phyloP scores from a whole-genome alignment of 169 alveolate species.

The Amoebophrya sp. region DNA sequence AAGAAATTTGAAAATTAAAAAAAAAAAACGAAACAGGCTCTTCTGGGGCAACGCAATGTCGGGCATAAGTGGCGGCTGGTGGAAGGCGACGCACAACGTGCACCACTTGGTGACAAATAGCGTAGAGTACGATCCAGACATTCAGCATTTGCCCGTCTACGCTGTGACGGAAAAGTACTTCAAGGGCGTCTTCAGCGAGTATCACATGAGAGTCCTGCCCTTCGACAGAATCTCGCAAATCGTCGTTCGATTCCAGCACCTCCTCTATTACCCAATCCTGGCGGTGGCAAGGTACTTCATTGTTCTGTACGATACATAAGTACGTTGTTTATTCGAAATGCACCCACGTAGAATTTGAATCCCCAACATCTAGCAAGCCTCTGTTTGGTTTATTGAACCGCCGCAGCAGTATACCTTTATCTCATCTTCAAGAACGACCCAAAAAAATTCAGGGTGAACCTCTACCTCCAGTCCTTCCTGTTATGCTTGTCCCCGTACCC shows the following conservation, averaged over 20 bases:
- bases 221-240: background rate
- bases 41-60: slow-evolving; percentile 11
- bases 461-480: slow-evolving; percentile 3
- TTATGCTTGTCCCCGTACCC: background rate
- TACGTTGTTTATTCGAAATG: no score
- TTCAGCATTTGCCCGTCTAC: slow-evolving; percentile 17
- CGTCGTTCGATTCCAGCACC: background rate
- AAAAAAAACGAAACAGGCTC: background rate
- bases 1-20: no score
- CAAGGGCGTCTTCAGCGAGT: background rate
- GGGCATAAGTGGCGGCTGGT: slow-evolving; percentile 18
- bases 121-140: slow-evolving; percentile 15
- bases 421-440: no score
- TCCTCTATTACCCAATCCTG: background rate
- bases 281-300: background rate
- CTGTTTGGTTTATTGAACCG: no score
- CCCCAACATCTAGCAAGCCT: no score
- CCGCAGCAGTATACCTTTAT: no score
- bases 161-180: slow-evolving; percentile 6
- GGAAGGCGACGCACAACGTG: slow-evolving; percentile 22
- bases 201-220: background rate
- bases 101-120: slow-evolving; percentile 19
- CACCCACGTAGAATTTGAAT: no score
- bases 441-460: slow-evolving; percentile 12
- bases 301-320: no score